A percentile compares a stretch with the other conserved stretches of the same genome.
Evolutionary conservation across 1,139 yeast species (phyloP).

Genomic region (Candida sanyaensis): DNA sequence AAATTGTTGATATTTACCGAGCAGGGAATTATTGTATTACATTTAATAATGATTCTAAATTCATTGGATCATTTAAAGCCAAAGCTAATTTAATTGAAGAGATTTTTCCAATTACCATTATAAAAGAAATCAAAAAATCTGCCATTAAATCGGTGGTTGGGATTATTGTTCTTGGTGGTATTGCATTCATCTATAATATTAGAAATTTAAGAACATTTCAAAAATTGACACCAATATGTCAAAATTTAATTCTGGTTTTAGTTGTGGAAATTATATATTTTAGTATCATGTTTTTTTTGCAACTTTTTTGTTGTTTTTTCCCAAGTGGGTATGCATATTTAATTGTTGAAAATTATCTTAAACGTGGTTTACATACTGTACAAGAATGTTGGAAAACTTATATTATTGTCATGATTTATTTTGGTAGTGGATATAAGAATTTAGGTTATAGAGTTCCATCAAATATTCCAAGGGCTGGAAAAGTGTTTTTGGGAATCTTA

Average conservation of each 20-base stretch:
- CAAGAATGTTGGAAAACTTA: slow-evolving; percentile 1
- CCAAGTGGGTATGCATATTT: neutral
- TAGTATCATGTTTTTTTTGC: neutral
- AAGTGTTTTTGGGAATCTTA: neutral
- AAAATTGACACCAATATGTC: neutral
- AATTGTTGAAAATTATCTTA: neutral
- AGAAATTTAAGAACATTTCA: neutral
- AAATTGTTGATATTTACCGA: neutral
- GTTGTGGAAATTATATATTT: neutral
- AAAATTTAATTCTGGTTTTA: neutral
- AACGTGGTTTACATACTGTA: neutral
- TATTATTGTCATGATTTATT: slow-evolving; percentile 1
- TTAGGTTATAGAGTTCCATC: slow-evolving; percentile 1
- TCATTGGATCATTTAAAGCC: slow-evolving; percentile 1
- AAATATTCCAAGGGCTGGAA: neutral
- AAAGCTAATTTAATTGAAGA: slow-evolving; percentile 1
- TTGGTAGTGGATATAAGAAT: slow-evolving; percentile 2
- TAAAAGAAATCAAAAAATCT: neutral
- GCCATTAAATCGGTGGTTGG: neutral
- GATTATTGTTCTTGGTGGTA: neutral
- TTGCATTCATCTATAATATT: neutral
- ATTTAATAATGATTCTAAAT: neutral
- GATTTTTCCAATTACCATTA: neutral
- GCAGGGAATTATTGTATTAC: neutral
- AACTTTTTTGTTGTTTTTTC: neutral